A percentile compares a stretch with the other conserved stretches of the same genome.
Evolutionary conservation across 345 rosid species (phyloP).

Genomic region (Gossypium sturtianum): DNA sequence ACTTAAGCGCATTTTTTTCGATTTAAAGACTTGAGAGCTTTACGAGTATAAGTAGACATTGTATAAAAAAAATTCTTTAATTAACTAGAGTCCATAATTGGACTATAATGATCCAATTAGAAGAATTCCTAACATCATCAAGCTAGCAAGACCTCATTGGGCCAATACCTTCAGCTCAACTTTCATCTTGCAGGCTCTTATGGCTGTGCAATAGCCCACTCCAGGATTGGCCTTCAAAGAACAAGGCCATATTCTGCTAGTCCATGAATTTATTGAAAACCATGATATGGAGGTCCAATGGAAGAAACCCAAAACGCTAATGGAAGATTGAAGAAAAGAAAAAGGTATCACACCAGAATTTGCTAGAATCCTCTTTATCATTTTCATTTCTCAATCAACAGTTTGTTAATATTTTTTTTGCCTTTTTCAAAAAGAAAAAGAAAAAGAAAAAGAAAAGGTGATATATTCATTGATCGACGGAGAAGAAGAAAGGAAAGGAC

Average conservation of each 20-base stretch:
- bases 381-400: not conserved
- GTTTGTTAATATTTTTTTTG: not conserved
- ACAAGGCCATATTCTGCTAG: too few relatives aligned
- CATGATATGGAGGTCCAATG: not conserved
- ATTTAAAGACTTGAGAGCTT: too few relatives aligned
- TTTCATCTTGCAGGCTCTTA: too few relatives aligned
- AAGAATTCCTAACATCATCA: not conserved
- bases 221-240: not conserved
- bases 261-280: not conserved
- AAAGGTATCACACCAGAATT: constrained; percentile 10
- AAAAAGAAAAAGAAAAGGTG: not conserved
- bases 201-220: not conserved
- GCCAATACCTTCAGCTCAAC: not conserved
- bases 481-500: constrained; percentile 2
- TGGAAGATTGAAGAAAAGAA: not conserved
- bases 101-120: not conserved
- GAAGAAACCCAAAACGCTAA: not conserved
- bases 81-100: too few relatives aligned
- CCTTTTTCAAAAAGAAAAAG: not conserved
- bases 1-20: too few relatives aligned
- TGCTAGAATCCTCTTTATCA: constrained; percentile 22
- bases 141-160: not conserved
- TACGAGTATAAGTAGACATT: too few relatives aligned
- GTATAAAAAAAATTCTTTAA: too few relatives aligned
- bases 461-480: not conserved